These are phyloP conservation scores for Raffaelea arxii DNA, from an alignment of 2,329 filamentous ascomycete species.

Conservation along the genomic window DNA sequence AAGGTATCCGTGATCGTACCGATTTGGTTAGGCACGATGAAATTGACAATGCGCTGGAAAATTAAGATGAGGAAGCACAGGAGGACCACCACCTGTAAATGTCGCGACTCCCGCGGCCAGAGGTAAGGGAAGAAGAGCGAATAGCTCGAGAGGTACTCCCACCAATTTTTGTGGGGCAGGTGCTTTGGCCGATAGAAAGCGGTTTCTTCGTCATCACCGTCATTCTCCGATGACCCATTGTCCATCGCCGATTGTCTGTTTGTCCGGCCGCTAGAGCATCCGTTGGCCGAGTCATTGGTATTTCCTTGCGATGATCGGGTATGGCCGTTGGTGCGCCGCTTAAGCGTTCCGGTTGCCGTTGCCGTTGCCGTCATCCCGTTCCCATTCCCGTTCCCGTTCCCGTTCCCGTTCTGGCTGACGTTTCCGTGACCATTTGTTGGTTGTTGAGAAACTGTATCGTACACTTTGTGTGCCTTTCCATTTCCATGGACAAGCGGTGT, in stretches of 20 bases:
- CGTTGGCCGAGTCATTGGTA: slow-evolving; percentile 28
- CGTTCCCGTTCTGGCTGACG: not conserved
- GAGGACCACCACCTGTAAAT: slow-evolving; percentile 68
- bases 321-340: slow-evolving; percentile 3
- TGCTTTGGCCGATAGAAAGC: slow-evolving; percentile 87
- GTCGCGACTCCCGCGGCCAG: slow-evolving; percentile 74
- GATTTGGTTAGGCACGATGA: slow-evolving; percentile 74
- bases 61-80: slow-evolving; percentile 75
- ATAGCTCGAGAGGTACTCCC: slow-evolving; percentile 89
- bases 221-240: slow-evolving; percentile 8
- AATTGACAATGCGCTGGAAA: slow-evolving; percentile 73
- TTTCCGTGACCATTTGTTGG: not conserved
- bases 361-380: slow-evolving; percentile 9
- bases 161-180: slow-evolving; percentile 83
- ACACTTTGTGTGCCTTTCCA: slow-evolving; percentile 16
- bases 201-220: slow-evolving; percentile 46
- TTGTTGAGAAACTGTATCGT: not conserved
- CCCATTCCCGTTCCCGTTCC: not conserved
- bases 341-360: slow-evolving; percentile 1
- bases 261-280: slow-evolving; percentile 27
- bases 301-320: not conserved
- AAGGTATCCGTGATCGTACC: slow-evolving; percentile 71
- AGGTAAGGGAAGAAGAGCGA: slow-evolving; percentile 92
- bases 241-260: slow-evolving; percentile 16
- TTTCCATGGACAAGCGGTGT: slow-evolving; percentile 50